Conservation (phyloP, 2,329 filamentous ascomycete genomes). For the Xylariaceae sp. region DNA sequence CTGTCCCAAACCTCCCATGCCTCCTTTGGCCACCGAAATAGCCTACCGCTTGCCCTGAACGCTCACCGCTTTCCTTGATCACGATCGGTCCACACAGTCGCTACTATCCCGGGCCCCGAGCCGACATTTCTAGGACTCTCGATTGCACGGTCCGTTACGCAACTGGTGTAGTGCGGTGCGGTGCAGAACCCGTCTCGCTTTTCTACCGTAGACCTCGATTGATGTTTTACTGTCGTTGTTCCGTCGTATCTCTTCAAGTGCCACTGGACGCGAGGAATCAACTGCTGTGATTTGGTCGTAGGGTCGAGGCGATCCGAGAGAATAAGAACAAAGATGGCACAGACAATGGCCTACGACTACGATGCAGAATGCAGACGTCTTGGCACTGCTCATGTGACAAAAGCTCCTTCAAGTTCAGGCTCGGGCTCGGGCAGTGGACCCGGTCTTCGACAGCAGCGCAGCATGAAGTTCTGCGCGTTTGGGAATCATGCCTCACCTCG, state of each 20-base stretch:
- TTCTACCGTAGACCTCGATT: too few species aligned
- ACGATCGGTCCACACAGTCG: too few species aligned
- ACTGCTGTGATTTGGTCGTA: background rate
- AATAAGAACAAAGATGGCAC: background rate
- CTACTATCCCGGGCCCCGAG: too few species aligned
- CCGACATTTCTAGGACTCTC: too few species aligned
- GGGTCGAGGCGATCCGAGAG: background rate
- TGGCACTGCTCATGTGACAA: conserved; percentile 11
- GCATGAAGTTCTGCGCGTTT: conserved; percentile 22
- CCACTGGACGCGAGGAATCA: background rate
- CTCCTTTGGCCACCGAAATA: too few species aligned
- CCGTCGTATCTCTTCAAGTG: background rate
- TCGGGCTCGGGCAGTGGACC: conserved; percentile 17
- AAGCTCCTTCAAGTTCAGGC: conserved; percentile 15
- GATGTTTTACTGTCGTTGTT: too few species aligned
- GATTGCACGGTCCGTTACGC: too few species aligned
- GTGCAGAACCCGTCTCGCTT: too few species aligned
- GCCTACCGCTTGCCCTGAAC: too few species aligned
- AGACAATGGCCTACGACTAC: conserved; percentile 9
- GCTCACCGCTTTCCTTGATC: too few species aligned
- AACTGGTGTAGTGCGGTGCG: too few species aligned
- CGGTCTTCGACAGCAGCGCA: conserved; percentile 23
- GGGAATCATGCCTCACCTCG: conserved; percentile 17
- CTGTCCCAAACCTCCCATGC: too few species aligned
- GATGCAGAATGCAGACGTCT: conserved; percentile 7